phyloP scores from a whole-genome alignment of 805 yeast genomes.

The Barnettozyma siamensis region DNA sequence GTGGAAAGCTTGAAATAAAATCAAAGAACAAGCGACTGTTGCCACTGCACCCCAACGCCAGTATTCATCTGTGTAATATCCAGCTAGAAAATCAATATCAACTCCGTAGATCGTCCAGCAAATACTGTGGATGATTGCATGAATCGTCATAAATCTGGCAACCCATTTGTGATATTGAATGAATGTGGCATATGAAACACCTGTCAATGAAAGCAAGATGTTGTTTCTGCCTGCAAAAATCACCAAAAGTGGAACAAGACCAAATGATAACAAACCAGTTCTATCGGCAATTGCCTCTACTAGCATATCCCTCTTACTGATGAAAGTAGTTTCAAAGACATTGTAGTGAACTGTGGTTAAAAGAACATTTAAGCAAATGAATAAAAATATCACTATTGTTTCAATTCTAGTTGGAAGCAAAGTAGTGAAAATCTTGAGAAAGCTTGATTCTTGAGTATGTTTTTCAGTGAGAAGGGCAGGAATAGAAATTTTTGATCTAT shows the following conservation, averaged over 20 bases:
- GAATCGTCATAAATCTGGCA: slow-evolving; percentile 35
- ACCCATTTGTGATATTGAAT: slow-evolving; percentile 63
- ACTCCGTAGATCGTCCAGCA: slow-evolving; percentile 16
- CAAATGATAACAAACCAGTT: slow-evolving; percentile 25
- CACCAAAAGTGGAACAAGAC: slow-evolving; percentile 46
- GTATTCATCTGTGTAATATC: slow-evolving; percentile 9
- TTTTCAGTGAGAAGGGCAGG: slow-evolving; percentile 19
- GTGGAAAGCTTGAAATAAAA: slow-evolving; percentile 45
- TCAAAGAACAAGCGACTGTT: slow-evolving; percentile 35
- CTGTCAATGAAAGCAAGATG: slow-evolving; percentile 52
- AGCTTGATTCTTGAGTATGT: slow-evolving; percentile 8
- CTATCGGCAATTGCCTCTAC: slow-evolving; percentile 15
- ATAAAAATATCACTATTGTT: slow-evolving; percentile 30
- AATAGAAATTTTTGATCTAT: slow-evolving; percentile 16
- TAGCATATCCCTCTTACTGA: not conserved
- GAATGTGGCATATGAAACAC: slow-evolving; percentile 59
- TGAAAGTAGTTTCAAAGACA: not conserved
- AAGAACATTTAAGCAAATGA: slow-evolving; percentile 23
- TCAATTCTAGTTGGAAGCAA: slow-evolving; percentile 22
- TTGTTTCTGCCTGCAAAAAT: slow-evolving; percentile 71
- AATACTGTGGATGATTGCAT: slow-evolving; percentile 18
- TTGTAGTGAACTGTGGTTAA: slow-evolving; percentile 12
- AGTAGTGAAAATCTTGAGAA: slow-evolving; percentile 8
- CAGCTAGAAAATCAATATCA: slow-evolving; percentile 1
- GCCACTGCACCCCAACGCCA: slow-evolving; percentile 40